Base-by-base conservation (phyloP, 441 rosid species). In the Pelargonium citronellum region DNA sequence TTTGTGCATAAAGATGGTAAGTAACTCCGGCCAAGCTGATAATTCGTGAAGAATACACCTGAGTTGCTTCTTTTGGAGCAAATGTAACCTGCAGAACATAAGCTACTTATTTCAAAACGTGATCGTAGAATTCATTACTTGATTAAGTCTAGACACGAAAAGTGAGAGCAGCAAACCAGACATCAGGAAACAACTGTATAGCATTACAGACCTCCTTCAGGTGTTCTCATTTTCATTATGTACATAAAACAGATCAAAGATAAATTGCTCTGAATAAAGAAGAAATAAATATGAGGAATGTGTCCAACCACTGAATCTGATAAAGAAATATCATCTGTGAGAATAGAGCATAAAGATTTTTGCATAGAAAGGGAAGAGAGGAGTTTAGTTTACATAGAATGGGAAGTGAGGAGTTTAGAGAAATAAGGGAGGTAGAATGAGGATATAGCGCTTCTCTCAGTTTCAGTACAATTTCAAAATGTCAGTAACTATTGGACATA, bases 11-110 rank as follows among this genome's bases (percentile, higher is more conserved):
- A 66, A 84, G 83, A 69, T 73, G 67, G 69, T 84, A 80, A 41
- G 74, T 61, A 76, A 73, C 73, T 74, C 87, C 85, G n/a, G 74
- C 79, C 67, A 78, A 65, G 78, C 73, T 81, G 78, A 81, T 73
- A 47, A 41, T 70, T 49, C 62, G 75, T 47, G 73, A 71, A 47
- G 74, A 74, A 53, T 76, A 67, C 62, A 19, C 37, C 65, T 58
- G 27, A n/a, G 46, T 20, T 49, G 39, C 67, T 73, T 69, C 79
- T 71, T 62, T 70, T 44, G 70, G 69, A 67, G 83, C 79, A 75
- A 69, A 76, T 1, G 68, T 73, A 55, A 69, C 79, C 87, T 84
- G 85, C 74, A 76, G 67, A 24, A 16, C 64, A 22, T 64, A 22
- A 12, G 49, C 51, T 61, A 46, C 13, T 71, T 6, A 22, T 49